Conservation (phyloP, 1,139 yeast species). For the Hansenula lynferdii region DNA sequence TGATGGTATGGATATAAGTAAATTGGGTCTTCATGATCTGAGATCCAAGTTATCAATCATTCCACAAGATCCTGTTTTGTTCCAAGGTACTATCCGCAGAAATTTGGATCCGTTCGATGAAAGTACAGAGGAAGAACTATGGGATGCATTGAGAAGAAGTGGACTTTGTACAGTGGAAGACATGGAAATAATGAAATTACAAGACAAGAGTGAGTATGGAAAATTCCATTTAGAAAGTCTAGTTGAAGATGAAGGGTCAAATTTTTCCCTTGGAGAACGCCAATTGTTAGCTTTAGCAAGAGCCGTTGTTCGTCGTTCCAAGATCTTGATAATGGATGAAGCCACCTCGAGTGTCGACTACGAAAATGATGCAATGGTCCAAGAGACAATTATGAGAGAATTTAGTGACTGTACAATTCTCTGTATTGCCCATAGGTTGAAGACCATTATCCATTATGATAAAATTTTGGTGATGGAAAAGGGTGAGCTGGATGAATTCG, state of each 20-base stretch:
- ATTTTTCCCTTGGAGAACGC: conserved; percentile 70
- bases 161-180: conserved; percentile 45
- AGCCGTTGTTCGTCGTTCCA: conserved; percentile 61
- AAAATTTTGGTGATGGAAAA: conserved; percentile 56
- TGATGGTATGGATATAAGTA: conserved; percentile 43
- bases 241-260: conserved; percentile 67
- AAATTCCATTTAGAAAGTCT: conserved; percentile 59
- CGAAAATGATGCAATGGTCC: conserved; percentile 66
- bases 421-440: conserved; percentile 71
- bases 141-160: conserved; percentile 52
- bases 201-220: conserved; percentile 30
- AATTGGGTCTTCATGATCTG: conserved; percentile 38
- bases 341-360: conserved; percentile 79
- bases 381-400: conserved; percentile 52
- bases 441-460: conserved; percentile 60
- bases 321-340: conserved; percentile 65
- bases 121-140: conserved; percentile 34
- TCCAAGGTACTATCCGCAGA: conserved; percentile 44
- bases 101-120: conserved; percentile 49
- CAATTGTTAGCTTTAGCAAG: conserved; percentile 69
- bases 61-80: conserved; percentile 57
- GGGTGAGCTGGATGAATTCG: conserved; percentile 55
- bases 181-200: conserved; percentile 24
- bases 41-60: conserved; percentile 46
- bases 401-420: conserved; percentile 60